Percentiles rank a stretch among this genome's conserved stretches.
These are phyloP conservation scores for Magnolia changhungtana DNA, from an alignment of 164 flowering plant species.

Conservation along the genomic window DNA sequence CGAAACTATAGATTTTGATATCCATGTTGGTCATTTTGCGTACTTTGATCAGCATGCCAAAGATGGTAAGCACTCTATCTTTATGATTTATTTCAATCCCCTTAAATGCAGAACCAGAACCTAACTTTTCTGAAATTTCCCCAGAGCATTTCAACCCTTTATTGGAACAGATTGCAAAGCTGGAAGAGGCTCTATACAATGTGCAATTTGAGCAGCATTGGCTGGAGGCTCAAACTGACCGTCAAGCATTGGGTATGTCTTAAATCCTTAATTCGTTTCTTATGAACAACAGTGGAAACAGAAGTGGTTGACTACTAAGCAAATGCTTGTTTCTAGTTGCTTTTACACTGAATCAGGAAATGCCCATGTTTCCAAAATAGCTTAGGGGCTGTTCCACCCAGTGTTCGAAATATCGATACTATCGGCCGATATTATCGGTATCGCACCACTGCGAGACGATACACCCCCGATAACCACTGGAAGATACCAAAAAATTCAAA, in stretches of 20 bases:
- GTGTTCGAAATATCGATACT: no score
- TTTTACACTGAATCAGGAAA: neutral
- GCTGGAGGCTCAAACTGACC: constrained; percentile 95
- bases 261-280: neutral
- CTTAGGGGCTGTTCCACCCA: neutral
- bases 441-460: no score
- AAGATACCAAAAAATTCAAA: no score
- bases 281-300: neutral
- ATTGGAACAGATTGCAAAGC: constrained; percentile 72
- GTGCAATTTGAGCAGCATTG: constrained; percentile 97
- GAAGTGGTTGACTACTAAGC: neutral
- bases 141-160: constrained; percentile 92
- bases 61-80: constrained; percentile 40
- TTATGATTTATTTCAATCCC: neutral
- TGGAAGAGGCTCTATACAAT: constrained; percentile 88
- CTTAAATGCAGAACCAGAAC: neutral
- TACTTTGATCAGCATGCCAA: constrained; percentile 60
- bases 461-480: no score
- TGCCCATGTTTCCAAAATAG: neutral
- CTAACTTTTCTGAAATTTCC: constrained; percentile 12
- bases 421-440: no score
- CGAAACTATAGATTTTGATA: constrained; percentile 60
- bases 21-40: constrained; percentile 50
- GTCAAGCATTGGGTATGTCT: constrained; percentile 75
- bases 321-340: neutral